Conservation (phyloP, 306 rosid species). For the Quercus mongolica region DNA sequence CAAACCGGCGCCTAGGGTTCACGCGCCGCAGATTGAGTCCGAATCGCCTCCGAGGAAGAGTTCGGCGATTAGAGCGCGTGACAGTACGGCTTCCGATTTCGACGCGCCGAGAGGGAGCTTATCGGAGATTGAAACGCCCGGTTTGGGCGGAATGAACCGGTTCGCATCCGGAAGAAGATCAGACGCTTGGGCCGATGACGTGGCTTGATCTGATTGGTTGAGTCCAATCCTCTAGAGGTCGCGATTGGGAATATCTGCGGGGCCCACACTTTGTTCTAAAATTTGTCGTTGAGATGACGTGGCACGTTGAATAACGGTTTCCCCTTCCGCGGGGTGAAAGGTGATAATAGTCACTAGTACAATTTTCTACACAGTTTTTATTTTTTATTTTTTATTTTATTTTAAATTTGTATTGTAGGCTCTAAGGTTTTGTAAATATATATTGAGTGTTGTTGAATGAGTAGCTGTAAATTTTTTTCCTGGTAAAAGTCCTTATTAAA, state of each 20-base stretch:
- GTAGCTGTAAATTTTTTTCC: conserved; percentile 30
- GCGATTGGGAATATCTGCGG: conserved; percentile 33
- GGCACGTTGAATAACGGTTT: conserved; percentile 57
- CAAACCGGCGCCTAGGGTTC: conserved; percentile 23
- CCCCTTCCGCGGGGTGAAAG: conserved; percentile 20
- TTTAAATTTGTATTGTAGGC: background rate
- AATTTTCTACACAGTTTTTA: background rate
- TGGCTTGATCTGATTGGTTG: background rate
- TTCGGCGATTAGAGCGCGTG: conserved; percentile 10
- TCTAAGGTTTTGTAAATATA: conserved; percentile 34
- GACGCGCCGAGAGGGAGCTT: conserved; percentile 53
- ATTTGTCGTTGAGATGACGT: conserved; percentile 41
- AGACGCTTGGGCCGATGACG: conserved; percentile 47
- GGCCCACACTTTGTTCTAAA: background rate
- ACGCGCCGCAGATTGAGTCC: conserved; percentile 18
- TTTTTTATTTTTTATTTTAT: background rate
- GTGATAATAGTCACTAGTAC: conserved; percentile 2
- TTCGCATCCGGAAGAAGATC: conserved; percentile 83
- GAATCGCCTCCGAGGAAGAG: conserved; percentile 29
- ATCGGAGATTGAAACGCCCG: conserved; percentile 59
- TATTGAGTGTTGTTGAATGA: conserved; percentile 4
- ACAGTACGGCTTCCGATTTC: conserved; percentile 1
- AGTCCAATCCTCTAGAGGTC: conserved; percentile 2
- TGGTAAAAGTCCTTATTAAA: background rate
- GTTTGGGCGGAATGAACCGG: conserved; percentile 63